Conservation (phyloP, 768 basidiomycete species). For the Dentipellis sp. region DNA sequence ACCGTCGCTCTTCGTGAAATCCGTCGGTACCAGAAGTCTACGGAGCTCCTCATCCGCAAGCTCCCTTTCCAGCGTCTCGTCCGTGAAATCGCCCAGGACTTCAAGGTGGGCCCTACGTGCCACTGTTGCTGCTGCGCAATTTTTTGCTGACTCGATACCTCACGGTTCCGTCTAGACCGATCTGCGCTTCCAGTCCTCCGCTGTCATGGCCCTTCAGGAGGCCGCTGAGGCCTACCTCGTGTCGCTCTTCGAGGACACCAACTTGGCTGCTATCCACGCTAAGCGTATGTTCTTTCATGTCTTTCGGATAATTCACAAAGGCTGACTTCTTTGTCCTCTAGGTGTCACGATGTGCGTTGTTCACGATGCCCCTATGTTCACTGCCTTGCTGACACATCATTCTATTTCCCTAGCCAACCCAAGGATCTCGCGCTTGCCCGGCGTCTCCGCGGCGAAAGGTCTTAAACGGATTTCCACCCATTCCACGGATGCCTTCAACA, state of each 20-base stretch:
- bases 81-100: conserved; percentile 94
- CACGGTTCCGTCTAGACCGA: conserved; percentile 45
- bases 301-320: not conserved
- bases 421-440: conserved; percentile 80
- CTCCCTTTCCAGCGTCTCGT: conserved; percentile 99
- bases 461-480: conserved; percentile 26
- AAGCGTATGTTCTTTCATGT: conserved; percentile 38
- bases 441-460: conserved; percentile 71
- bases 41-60: conserved; percentile 98
- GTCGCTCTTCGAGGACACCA: conserved; percentile 81
- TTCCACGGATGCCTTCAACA: not conserved
- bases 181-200: conserved; percentile 92
- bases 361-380: not conserved
- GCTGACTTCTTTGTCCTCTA: not conserved
- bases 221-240: conserved; percentile 87
- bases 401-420: conserved; percentile 41
- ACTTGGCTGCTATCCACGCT: conserved; percentile 86
- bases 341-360: conserved; percentile 16
- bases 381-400: conserved; percentile 14
- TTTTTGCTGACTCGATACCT: conserved; percentile 1
- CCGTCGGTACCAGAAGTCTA: conserved; percentile 96
- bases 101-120: conserved; percentile 54
- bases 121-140: not conserved
- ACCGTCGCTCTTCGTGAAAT: conserved; percentile 99
- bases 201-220: conserved; percentile 90